These are phyloP conservation scores for Phaffia australis DNA, from an alignment of 768 basidiomycete genomes.

Conservation along the genomic window DNA sequence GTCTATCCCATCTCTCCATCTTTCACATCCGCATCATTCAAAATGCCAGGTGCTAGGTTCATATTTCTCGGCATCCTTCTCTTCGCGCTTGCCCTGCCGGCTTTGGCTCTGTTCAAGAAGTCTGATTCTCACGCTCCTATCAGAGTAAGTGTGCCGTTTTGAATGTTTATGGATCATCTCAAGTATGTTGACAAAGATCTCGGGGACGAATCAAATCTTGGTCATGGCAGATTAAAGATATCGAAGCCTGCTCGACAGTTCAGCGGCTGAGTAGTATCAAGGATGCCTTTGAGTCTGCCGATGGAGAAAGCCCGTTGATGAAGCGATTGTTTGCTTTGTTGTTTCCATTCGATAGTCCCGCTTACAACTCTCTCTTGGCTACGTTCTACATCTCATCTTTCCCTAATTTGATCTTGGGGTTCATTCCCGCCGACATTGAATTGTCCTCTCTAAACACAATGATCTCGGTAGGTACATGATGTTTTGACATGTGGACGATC, in stretches of 20 bases:
- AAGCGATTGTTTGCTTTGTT: conserved; percentile 65
- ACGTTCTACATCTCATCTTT: conserved; percentile 83
- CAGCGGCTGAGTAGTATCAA: conserved; percentile 7
- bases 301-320: conserved; percentile 41
- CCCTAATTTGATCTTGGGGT: conserved; percentile 92
- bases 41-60: too few species aligned
- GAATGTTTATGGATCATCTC: background rate
- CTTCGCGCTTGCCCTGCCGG: background rate
- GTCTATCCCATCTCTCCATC: too few species aligned
- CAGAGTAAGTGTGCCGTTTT: background rate
- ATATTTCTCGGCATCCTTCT: background rate
- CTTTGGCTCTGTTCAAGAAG: conserved; percentile 12
- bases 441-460: conserved; percentile 73
- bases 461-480: conserved; percentile 47
- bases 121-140: conserved; percentile 2
- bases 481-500: conserved; percentile 56
- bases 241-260: conserved; percentile 4
- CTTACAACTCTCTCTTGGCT: conserved; percentile 47
- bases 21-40: too few species aligned
- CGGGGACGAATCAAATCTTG: background rate
- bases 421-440: conserved; percentile 80
- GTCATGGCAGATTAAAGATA: conserved; percentile 2
- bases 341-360: conserved; percentile 55
- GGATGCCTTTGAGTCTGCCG: conserved; percentile 10
- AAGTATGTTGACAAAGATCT: too few species aligned